These are phyloP conservation scores for Wallacemonas rigidus DNA, from an alignment of 208 protist species.

Conservation along the genomic window DNA sequence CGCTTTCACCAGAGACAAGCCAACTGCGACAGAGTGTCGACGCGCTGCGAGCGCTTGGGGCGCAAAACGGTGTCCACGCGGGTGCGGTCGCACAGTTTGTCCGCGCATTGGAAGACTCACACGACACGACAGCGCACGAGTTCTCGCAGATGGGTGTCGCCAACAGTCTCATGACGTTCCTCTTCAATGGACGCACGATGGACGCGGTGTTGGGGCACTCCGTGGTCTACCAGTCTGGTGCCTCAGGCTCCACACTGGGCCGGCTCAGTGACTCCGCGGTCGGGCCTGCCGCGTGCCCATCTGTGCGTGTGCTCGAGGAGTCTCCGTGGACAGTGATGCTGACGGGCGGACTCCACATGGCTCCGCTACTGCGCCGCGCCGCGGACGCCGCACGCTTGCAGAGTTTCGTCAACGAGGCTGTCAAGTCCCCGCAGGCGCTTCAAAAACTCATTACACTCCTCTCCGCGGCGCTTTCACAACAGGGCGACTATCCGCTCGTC, in stretches of 20 bases:
- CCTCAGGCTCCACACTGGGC: slow-evolving; percentile 35
- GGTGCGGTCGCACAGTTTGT: slow-evolving; percentile 31
- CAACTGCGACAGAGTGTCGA: slow-evolving; percentile 15
- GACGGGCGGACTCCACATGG: slow-evolving; percentile 45
- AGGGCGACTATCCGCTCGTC: slow-evolving; percentile 64
- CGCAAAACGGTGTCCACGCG: slow-evolving; percentile 29
- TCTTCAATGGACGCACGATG: slow-evolving; percentile 34
- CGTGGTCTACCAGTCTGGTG: slow-evolving; percentile 29
- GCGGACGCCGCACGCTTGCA: slow-evolving; percentile 45
- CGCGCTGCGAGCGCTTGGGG: slow-evolving; percentile 1
- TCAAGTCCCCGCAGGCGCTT: slow-evolving; percentile 39
- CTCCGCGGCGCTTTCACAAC: slow-evolving; percentile 47
- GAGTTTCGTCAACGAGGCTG: slow-evolving; percentile 43
- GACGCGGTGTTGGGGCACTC: slow-evolving; percentile 35
- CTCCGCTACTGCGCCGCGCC: slow-evolving; percentile 43
- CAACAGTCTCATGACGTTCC: slow-evolving; percentile 39
- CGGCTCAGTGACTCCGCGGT: slow-evolving; percentile 7
- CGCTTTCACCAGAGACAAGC: not conserved
- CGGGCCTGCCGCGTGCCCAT: slow-evolving; percentile 5
- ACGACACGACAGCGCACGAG: slow-evolving; percentile 53
- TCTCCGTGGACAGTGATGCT: slow-evolving; percentile 44
- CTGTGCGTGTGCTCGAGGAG: slow-evolving; percentile 24
- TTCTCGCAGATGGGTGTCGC: slow-evolving; percentile 45
- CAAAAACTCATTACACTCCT: slow-evolving; percentile 50
- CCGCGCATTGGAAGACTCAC: slow-evolving; percentile 28